phyloP scores from a whole-genome alignment of 75 land plant species.

The Pinus taeda region DNA sequence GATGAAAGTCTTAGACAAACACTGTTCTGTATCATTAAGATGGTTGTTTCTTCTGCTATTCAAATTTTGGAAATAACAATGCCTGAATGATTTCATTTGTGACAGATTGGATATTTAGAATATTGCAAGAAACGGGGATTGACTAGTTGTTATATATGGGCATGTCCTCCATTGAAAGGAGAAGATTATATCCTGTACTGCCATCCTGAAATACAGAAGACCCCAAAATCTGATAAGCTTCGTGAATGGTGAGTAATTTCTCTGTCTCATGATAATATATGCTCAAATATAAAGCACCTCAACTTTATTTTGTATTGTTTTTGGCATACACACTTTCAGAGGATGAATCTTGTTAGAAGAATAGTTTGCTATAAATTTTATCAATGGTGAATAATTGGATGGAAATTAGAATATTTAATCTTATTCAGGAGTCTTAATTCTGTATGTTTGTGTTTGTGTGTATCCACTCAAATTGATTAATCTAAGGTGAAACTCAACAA shows the following conservation, averaged over 20 bases:
- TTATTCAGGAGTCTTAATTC: neutral
- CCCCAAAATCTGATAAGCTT: constrained; percentile 65
- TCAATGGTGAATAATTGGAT: no score
- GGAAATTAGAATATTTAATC: neutral
- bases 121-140: constrained; percentile 71
- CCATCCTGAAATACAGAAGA: constrained; percentile 70
- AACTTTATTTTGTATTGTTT: neutral
- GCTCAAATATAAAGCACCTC: neutral
- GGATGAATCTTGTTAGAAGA: neutral
- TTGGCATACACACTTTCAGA: neutral
- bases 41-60: neutral
- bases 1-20: neutral
- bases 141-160: constrained; percentile 76
- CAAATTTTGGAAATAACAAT: neutral
- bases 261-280: neutral
- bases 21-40: neutral
- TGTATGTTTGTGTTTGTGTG: neutral
- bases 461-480: neutral
- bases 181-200: constrained; percentile 79
- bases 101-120: constrained; percentile 74
- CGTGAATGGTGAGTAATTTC: constrained; percentile 53
- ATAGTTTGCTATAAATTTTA: neutral
- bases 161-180: constrained; percentile 74
- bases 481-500: neutral
- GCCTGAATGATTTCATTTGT: neutral